Base-by-base conservation (phyloP, 805 yeast genomes). In the Hanseniaspora meyeri region DNA sequence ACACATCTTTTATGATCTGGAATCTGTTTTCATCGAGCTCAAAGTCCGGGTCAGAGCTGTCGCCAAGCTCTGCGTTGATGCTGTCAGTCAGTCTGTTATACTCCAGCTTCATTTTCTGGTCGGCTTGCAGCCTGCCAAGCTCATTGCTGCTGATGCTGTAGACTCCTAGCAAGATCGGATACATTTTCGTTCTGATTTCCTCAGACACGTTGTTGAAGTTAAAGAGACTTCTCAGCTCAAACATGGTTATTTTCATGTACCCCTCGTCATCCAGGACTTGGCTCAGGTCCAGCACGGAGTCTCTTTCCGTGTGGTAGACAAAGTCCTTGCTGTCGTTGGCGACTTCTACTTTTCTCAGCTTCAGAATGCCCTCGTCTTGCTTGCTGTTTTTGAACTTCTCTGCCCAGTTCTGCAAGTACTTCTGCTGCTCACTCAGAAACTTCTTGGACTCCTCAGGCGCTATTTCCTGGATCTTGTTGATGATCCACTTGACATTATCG, bases 1-100 rank as follows among this genome's bases (percentile, higher is more conserved):
- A 87, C 20, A 93, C 85, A 70, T 93, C 98, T 68, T 93, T 93
- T 62, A 90, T 95, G 61, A 93, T 91, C 59, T 97, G 77, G 58
- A 80, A 80, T 60, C 84, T 81, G 68, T 93, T 97, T 69, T 93
- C 97, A 61, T 78, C 78, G 42, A 64, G 66, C 2, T 60, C 57
- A 43, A 61, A 58, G 2, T 60, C 43, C 20, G 53, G 19, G 76
- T 72, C 59, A 82, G 78, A 7, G 76, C 73, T 96, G 5, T 34
- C 10, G 3, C 24, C 36, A n/a, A n/a, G 4, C 4, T 31, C 37
- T 8, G 5, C 11, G 19, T 43, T 31, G 16, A 43, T 31, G 10
- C 20, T 2, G 14, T 4, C 12, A 7, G 32, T 14, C 16, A 53
- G 12, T 3, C 27, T 32, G 39, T 77, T 77, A 65, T 86, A 87